These are phyloP conservation scores for Lipomyces yamanashiensis DNA, from an alignment of 805 yeast genomes.

Conservation along the genomic window DNA sequence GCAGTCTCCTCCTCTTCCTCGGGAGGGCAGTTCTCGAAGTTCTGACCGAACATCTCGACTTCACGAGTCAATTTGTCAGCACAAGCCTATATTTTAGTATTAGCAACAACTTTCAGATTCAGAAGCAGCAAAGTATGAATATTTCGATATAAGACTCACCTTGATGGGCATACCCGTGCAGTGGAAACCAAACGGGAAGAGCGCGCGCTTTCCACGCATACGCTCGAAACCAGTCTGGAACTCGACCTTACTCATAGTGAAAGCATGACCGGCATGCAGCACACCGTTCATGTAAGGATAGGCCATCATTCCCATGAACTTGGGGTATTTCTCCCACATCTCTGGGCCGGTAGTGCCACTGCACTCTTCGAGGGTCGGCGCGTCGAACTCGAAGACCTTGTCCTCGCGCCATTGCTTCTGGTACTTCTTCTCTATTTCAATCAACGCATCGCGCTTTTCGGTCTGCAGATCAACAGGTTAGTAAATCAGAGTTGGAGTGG, in stretches of 20 bases:
- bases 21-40: constrained; percentile 64
- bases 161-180: constrained; percentile 99
- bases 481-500: background rate
- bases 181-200: constrained; percentile 97
- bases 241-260: constrained; percentile 92
- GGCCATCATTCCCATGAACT: constrained; percentile 92
- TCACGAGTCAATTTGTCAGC: constrained; percentile 96
- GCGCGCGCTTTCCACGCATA: constrained; percentile 88
- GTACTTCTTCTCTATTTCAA: constrained; percentile 85
- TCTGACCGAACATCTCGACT: constrained; percentile 84
- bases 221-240: constrained; percentile 92
- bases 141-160: constrained; percentile 21
- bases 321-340: constrained; percentile 78
- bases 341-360: constrained; percentile 60
- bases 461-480: constrained; percentile 56
- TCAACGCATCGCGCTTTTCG: constrained; percentile 90
- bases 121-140: background rate
- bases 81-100: constrained; percentile 57
- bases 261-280: constrained; percentile 95
- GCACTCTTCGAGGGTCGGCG: constrained; percentile 73
- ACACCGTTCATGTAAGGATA: constrained; percentile 99
- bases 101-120: background rate
- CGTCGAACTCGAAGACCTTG: constrained; percentile 82
- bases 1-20: constrained; percentile 44
- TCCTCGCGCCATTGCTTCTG: constrained; percentile 88